Conservation (phyloP, 768 basidiomycete species). For the Hypholoma fasciculare region DNA sequence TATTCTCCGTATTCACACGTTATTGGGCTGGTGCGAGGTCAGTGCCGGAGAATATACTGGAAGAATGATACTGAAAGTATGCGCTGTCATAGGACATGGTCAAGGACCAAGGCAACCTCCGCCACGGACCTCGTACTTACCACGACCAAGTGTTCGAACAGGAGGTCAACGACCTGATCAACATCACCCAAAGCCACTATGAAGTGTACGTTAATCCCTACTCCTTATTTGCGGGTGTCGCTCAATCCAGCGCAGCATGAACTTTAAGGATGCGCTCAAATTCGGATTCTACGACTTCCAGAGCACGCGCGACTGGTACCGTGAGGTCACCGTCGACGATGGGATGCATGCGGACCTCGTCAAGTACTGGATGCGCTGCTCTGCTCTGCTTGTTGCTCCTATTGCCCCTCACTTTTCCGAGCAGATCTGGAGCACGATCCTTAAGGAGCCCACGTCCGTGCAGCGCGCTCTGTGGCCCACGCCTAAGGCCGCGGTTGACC, state of each 20-base stretch:
- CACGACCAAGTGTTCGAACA: constrained; percentile 92
- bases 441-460: constrained; percentile 73
- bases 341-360: constrained; percentile 94
- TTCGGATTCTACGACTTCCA: constrained; percentile 96
- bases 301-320: constrained; percentile 92
- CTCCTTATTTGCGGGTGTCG: no score
- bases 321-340: constrained; percentile 83
- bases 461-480: constrained; percentile 87
- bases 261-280: constrained; percentile 96
- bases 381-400: constrained; percentile 81
- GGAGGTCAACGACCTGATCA: constrained; percentile 86
- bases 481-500: constrained; percentile 58
- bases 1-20: constrained; percentile 88
- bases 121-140: constrained; percentile 73
- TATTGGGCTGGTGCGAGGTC: constrained; percentile 91
- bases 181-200: constrained; percentile 78
- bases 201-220: constrained; percentile 59
- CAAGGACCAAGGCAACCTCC: constrained; percentile 67
- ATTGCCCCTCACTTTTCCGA: constrained; percentile 95
- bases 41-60: no score
- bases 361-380: constrained; percentile 77
- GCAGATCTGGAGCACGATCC: constrained; percentile 79
- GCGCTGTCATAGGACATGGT: constrained; percentile 66
- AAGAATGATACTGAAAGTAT: not conserved
- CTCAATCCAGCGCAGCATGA: constrained; percentile 53